Base-by-base conservation (phyloP, 2,329 filamentous ascomycete genomes). In the Aspergillus pseudoviridinutans region DNA sequence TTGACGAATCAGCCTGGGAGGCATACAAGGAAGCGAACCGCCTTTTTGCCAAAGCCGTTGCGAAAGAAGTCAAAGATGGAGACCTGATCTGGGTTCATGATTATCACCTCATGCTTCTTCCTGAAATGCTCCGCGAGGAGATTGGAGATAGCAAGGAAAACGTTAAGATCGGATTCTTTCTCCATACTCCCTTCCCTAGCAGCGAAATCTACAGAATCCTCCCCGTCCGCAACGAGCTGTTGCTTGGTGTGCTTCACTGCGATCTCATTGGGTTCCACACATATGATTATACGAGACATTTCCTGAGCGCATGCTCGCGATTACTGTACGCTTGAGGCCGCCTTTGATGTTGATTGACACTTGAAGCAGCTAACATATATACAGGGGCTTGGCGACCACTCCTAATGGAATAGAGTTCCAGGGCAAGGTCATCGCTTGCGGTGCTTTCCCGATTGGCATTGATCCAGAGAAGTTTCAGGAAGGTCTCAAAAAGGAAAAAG, bases 371-470 rank as follows among this genome's bases (percentile, higher is more conserved):
- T 66, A 59, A 64, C 42, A n/a, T 54, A 22, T 38, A 41, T 49
- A 32, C 29, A 80, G 78, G 56, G 77, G 77, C 53, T 67, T 81
- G 51, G 73, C 74, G 27, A 97, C 93, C 1, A 96, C 92, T 1
- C 93, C 93, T 0, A 97, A 96, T 68, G 92, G 92, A 12, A 91
- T 97, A 62, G 91, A 96, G 58, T 96, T 91, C 77, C 86, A 93
- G 62, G 90, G 90, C 63, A 92, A 90, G 70, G 89, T 93, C 58
- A 88, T 97, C 58, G 91, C 91, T 0, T 91, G 97, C 42, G 93
- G 93, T 58, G 93, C 94, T 1, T 99, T 97, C 75, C 94, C 94
- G 1, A 99, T 99, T 60, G 94, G 94, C 57, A 99, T 99, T 70
- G 93, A 97, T 63, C 93, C 94, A 0, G 93, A 97, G 55, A 97